Conservation (phyloP, 345 rosid species). For the Euphorbia peplus region DNA sequence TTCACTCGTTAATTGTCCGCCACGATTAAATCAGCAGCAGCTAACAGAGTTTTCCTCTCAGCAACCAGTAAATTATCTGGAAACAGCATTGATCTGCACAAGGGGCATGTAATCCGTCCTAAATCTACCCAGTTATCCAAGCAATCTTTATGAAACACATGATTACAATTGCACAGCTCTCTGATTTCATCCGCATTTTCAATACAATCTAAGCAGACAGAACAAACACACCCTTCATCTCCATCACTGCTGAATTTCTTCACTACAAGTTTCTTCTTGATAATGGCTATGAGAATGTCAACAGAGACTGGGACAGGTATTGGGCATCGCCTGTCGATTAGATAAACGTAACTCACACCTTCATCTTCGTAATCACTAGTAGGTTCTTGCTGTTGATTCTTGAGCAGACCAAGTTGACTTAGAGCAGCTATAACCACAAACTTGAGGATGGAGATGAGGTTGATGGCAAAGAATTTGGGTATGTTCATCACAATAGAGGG, state of each 20-base stretch:
- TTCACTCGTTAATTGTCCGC: not conserved
- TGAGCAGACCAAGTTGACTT: conserved; percentile 30
- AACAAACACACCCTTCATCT: conserved; percentile 23
- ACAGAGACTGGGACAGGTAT: conserved; percentile 29
- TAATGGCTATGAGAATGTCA: conserved; percentile 20
- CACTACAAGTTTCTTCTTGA: conserved; percentile 37
- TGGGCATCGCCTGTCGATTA: conserved; percentile 24
- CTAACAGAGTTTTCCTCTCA: conserved; percentile 1
- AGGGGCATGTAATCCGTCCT: conserved; percentile 48
- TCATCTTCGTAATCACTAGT: conserved; percentile 1
- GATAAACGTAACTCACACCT: conserved; percentile 22
- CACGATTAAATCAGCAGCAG: not conserved
- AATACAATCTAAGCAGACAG: conserved; percentile 40
- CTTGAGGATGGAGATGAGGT: conserved; percentile 14
- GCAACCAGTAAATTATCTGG: conserved; percentile 16
- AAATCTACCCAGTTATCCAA: conserved; percentile 44
- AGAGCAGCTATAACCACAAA: conserved; percentile 13
- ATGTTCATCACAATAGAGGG: conserved; percentile 23
- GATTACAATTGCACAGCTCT: conserved; percentile 38
- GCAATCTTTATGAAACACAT: conserved; percentile 46
- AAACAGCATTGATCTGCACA: conserved; percentile 39
- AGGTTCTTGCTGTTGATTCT: not conserved
- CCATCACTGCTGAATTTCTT: conserved; percentile 16
- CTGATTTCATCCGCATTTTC: conserved; percentile 31
- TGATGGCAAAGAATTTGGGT: conserved; percentile 14